These are phyloP conservation scores for Candida frijolesensis DNA, from an alignment of 1,139 yeast genomes.

Conservation along the genomic window DNA sequence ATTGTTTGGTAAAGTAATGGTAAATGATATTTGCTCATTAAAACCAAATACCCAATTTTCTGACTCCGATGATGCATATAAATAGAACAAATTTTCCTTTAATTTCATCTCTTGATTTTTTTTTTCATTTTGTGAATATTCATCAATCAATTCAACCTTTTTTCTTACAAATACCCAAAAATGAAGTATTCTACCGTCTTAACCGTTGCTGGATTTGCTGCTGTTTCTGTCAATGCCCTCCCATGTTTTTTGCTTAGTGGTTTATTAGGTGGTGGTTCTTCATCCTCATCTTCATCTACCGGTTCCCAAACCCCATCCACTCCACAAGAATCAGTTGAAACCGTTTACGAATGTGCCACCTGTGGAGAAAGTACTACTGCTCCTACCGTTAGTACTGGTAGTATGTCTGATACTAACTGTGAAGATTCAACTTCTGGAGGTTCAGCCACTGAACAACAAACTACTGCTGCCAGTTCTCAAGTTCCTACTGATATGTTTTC, in stretches of 20 bases:
- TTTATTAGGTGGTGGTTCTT: neutral
- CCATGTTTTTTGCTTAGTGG: neutral
- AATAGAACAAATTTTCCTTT: no score
- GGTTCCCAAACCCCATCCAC: neutral
- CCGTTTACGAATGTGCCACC: neutral
- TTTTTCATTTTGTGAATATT: no score
- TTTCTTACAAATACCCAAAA: neutral
- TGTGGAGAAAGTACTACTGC: neutral
- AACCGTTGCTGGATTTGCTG: neutral
- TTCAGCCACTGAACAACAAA: neutral
- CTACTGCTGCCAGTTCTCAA: neutral
- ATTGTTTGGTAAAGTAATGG: no score
- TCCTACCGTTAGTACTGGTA: neutral
- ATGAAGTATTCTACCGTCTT: slow-evolving; percentile 4
- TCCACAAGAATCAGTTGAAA: neutral
- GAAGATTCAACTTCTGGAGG: neutral
- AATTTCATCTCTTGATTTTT: no score
- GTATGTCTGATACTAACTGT: neutral
- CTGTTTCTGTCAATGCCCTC: neutral
- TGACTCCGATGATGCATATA: no score
- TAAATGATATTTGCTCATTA: no score
- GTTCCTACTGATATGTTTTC: slow-evolving; percentile 3
- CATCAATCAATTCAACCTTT: no score
- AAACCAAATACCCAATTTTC: no score
- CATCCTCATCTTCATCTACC: neutral